Conservation (phyloP, 148 eudicot genomes). For the Vaccinium macrocarpon region DNA sequence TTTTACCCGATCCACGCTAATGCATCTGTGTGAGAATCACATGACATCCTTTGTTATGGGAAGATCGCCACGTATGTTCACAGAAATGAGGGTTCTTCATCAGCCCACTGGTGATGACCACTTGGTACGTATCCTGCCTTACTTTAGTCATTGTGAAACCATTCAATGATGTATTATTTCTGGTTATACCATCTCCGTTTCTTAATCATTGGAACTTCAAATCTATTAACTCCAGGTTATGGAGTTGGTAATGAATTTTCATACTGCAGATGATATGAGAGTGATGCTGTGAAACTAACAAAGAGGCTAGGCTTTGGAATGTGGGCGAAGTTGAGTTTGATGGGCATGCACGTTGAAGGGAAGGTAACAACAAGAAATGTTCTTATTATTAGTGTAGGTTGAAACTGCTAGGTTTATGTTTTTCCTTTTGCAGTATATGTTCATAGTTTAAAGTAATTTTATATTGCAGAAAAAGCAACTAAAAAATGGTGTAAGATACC, state of each 20-base stretch:
- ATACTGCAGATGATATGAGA: too few species aligned
- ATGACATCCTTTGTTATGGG: slow-evolving; percentile 36
- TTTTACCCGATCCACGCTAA: not conserved
- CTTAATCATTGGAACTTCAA: not conserved
- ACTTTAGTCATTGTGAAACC: not conserved
- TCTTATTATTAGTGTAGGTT: not conserved
- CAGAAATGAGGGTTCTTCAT: slow-evolving; percentile 82
- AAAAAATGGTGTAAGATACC: too few species aligned
- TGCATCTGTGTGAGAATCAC: not conserved
- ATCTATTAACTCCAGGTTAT: slow-evolving; percentile 46
- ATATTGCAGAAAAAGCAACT: too few species aligned
- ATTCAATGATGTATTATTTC: not conserved
- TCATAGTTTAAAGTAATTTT: too few species aligned
- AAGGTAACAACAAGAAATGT: slow-evolving; percentile 48
- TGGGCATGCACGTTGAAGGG: slow-evolving; percentile 94
- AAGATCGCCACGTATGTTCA: slow-evolving; percentile 78
- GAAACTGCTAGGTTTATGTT: not conserved
- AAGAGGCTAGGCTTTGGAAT: too few species aligned
- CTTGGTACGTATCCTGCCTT: slow-evolving; percentile 47
- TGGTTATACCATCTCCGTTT: not conserved
- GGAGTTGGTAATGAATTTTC: too few species aligned
- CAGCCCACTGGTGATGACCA: slow-evolving; percentile 81
- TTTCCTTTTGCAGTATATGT: not conserved
- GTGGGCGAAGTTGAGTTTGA: slow-evolving; percentile 69
- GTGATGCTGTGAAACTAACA: too few species aligned